A percentile compares a stretch with the other conserved stretches of the same genome.
These are phyloP conservation scores for Petunia axillaris DNA, from an alignment of 257 asterid species.

Conservation along the genomic window DNA sequence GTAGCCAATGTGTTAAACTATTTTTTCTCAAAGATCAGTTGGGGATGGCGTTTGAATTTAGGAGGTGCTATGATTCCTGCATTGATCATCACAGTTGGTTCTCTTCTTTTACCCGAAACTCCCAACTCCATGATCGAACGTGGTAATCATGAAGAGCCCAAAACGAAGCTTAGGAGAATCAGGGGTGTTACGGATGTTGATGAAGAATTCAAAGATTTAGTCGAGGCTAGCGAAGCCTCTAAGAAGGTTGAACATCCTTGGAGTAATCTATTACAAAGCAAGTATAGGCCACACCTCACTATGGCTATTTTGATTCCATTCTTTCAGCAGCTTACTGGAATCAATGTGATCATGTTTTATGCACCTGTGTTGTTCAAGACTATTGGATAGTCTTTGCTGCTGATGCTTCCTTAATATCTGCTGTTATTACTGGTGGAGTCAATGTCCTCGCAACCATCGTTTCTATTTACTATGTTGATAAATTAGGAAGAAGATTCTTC, in stretches of 20 bases:
- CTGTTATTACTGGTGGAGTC: conserved; percentile 53
- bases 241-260: conserved; percentile 63
- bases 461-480: conserved; percentile 73
- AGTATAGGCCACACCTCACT: conserved; percentile 75
- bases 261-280: conserved; percentile 60
- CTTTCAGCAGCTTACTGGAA: conserved; percentile 85
- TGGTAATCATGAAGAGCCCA: conserved; percentile 55
- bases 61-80: conserved; percentile 92
- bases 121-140: conserved; percentile 86
- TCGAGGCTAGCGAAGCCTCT: conserved; percentile 74
- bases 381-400: conserved; percentile 53
- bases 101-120: conserved; percentile 77
- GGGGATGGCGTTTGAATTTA: conserved; percentile 70
- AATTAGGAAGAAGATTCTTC: conserved; percentile 72
- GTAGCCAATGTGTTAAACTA: conserved; percentile 60
- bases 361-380: conserved; percentile 82
- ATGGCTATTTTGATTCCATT: conserved; percentile 73
- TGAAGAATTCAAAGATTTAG: conserved; percentile 68
- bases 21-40: conserved; percentile 49
- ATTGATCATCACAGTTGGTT: conserved; percentile 67
- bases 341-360: conserved; percentile 83
- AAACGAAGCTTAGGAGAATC: conserved; percentile 48
- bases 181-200: conserved; percentile 59
- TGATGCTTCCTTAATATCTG: conserved; percentile 59
- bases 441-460: conserved; percentile 57